phyloP scores from a whole-genome alignment of 1,139 yeast genomes.

The Nadsonia starkeyi-henricii region DNA sequence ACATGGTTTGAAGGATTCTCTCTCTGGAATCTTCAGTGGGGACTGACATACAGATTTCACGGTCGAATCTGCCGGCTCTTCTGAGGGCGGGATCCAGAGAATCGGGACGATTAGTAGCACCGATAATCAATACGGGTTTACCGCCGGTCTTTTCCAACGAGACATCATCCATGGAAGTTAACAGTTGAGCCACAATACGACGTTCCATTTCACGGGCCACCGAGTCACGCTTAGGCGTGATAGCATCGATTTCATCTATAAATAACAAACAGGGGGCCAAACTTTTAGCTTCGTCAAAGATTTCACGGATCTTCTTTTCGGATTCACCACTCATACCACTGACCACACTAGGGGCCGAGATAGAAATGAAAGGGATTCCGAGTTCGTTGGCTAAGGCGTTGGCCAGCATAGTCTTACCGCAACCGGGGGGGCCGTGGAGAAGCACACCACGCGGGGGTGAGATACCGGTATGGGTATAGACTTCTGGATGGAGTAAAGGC shows the following conservation, averaged over 20 bases:
- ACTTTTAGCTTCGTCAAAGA: conserved; percentile 82
- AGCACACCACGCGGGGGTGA: conserved; percentile 96
- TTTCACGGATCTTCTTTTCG: conserved; percentile 82
- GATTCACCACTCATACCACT: conserved; percentile 99
- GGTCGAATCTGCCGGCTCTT: conserved; percentile 92
- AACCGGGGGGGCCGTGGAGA: conserved; percentile 96
- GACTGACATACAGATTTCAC: conserved; percentile 85
- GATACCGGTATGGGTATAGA: conserved; percentile 74
- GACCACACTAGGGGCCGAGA: conserved; percentile 92
- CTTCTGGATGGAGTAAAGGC: conserved; percentile 89
- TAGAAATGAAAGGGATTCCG: conserved; percentile 79
- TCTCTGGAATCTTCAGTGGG: conserved; percentile 80
- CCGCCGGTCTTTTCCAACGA: conserved; percentile 81
- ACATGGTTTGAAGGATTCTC: conserved; percentile 61
- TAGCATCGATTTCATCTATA: conserved; percentile 94
- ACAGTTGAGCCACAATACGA: conserved; percentile 85
- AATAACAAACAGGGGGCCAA: conserved; percentile 88
- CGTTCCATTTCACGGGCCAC: conserved; percentile 98
- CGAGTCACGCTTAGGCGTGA: conserved; percentile 95
- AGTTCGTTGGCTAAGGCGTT: conserved; percentile 92
- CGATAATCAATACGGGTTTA: conserved; percentile 87
- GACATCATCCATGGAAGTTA: conserved; percentile 88
- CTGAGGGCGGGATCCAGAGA: conserved; percentile 90
- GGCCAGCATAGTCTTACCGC: conserved; percentile 95
- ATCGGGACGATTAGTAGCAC: conserved; percentile 96